These are phyloP conservation scores for Cryptosporidium tyzzeri DNA, from an alignment of 169 alveolate genomes.

Conservation along the genomic window DNA sequence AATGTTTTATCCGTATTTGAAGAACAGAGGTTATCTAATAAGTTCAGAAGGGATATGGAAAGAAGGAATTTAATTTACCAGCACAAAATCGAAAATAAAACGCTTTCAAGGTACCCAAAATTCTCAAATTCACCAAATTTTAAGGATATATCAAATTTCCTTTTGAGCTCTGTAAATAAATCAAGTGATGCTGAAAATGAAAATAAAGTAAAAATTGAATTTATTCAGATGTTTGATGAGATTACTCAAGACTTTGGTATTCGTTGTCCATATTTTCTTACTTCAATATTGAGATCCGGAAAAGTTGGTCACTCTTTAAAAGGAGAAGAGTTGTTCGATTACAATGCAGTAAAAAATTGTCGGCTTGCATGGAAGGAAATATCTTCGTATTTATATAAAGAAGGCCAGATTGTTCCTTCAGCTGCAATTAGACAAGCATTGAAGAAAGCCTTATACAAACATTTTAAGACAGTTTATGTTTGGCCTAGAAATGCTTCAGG, in stretches of 20 bases:
- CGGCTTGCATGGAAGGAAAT: conserved; percentile 71
- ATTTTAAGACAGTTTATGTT: background rate
- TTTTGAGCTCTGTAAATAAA: conserved; percentile 15
- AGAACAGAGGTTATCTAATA: conserved; percentile 39
- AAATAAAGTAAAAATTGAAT: background rate
- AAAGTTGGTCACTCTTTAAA: background rate
- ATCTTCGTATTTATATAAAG: conserved; percentile 59
- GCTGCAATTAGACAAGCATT: conserved; percentile 55
- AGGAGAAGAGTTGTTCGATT: conserved; percentile 18
- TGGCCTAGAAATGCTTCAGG: conserved; percentile 66
- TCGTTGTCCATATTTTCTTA: conserved; percentile 60
- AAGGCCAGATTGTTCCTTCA: conserved; percentile 58
- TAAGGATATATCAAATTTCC: conserved; percentile 22
- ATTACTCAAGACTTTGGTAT: conserved; percentile 50
- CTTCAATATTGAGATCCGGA: conserved; percentile 9
- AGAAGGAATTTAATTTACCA: conserved; percentile 33
- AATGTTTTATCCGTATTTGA: conserved; percentile 56
- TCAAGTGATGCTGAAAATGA: background rate
- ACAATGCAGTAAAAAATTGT: conserved; percentile 33
- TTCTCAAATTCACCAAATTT: conserved; percentile 52
- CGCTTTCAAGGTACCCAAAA: conserved; percentile 44
- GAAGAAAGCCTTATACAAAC: conserved; percentile 35
- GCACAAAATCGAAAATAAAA: conserved; percentile 33
- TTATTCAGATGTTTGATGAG: conserved; percentile 17
- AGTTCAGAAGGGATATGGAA: conserved; percentile 54